Evolutionary conservation across 129 eudicot genomes (phyloP).

Genomic region (Logfia minima): DNA sequence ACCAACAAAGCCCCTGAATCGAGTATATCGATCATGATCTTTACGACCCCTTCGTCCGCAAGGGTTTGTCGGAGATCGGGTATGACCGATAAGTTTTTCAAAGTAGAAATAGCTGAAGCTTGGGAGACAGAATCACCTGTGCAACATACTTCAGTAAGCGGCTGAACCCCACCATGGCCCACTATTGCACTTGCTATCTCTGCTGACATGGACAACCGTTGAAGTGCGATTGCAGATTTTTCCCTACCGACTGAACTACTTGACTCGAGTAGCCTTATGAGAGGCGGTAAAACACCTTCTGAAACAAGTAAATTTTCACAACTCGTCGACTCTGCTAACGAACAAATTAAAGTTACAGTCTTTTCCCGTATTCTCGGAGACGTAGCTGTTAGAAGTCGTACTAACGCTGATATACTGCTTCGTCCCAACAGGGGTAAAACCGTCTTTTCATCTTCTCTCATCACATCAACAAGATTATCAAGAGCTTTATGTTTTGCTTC

Average conservation of each 20-base stretch:
- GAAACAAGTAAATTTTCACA: conserved; percentile 82
- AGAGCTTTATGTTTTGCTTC: conserved; percentile 80
- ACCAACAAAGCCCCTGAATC: conserved; percentile 52
- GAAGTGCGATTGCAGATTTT: conserved; percentile 80
- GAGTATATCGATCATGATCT: conserved; percentile 67
- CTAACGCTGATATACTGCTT: conserved; percentile 68
- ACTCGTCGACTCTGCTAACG: conserved; percentile 68
- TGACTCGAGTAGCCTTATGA: conserved; percentile 70
- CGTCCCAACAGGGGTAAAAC: conserved; percentile 67
- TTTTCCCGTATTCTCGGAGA: conserved; percentile 77
- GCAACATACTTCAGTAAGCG: conserved; percentile 60
- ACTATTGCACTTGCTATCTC: conserved; percentile 69
- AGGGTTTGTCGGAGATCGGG: conserved; percentile 63
- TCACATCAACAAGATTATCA: conserved; percentile 61
- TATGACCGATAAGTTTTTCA: conserved; percentile 66
- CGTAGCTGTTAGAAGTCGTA: conserved; percentile 76
- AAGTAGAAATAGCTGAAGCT: conserved; percentile 70
- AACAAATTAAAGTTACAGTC: conserved; percentile 63
- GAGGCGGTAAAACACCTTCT: conserved; percentile 83
- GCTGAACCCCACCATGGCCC: conserved; percentile 82
- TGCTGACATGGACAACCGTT: conserved; percentile 60
- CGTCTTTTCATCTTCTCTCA: conserved; percentile 78
- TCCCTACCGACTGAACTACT: conserved; percentile 73
- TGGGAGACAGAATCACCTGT: conserved; percentile 73
- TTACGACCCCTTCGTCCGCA: conserved; percentile 65